phyloP scores from a whole-genome alignment of 1,284 basidiomycete species.

The Gomphus bonarii region DNA sequence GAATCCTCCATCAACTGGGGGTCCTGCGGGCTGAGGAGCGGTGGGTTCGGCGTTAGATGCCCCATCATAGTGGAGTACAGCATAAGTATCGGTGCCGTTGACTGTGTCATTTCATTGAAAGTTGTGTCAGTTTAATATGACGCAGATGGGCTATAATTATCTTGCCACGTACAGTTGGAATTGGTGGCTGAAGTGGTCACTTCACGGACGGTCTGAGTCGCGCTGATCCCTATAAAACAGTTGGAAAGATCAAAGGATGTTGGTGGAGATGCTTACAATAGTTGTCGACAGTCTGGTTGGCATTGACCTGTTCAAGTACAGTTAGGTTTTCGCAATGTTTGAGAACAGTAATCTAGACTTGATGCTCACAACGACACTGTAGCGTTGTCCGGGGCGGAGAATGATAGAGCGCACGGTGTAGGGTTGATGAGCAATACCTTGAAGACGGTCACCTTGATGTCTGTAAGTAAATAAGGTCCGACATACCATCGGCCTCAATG shows the following conservation, averaged over 20 bases:
- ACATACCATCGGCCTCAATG: conserved; percentile 40
- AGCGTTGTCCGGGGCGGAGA: conserved; percentile 29
- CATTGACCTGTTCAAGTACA: conserved; percentile 16
- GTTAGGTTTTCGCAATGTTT: neutral
- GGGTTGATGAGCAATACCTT: conserved; percentile 16
- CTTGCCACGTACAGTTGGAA: conserved; percentile 7
- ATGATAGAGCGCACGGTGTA: conserved; percentile 22
- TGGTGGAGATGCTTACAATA: conserved; percentile 29
- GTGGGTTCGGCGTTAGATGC: conserved; percentile 34
- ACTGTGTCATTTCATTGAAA: neutral
- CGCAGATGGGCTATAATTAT: neutral
- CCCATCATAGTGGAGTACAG: conserved; percentile 42
- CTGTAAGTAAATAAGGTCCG: neutral
- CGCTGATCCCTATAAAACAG: conserved; percentile 12
- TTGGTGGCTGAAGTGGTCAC: conserved; percentile 11
- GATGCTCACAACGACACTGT: conserved; percentile 26
- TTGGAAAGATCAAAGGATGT: conserved; percentile 9
- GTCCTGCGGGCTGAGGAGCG: conserved; percentile 14
- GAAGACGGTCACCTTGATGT: neutral
- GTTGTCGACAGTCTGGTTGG: conserved; percentile 26
- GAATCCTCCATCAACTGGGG: too few relatives aligned
- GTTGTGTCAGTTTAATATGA: neutral
- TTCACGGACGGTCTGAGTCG: conserved; percentile 11
- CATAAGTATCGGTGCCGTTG: conserved; percentile 20
- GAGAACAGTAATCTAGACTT: neutral